Evolutionary conservation across 2,329 filamentous ascomycete species (phyloP).

Genomic region (Aaosphaeria arxii): DNA sequence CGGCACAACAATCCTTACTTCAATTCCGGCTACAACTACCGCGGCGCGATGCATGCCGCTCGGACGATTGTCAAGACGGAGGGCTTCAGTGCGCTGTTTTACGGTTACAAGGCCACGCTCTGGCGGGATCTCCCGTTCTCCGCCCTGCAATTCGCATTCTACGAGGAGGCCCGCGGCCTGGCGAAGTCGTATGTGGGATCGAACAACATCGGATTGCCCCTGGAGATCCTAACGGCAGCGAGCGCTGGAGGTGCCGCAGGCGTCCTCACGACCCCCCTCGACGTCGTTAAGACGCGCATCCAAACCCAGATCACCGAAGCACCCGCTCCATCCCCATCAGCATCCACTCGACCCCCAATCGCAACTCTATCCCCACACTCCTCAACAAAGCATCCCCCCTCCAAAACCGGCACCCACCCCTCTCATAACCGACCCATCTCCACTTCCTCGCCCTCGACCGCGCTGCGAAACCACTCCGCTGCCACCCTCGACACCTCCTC

Average conservation of each 20-base stretch:
- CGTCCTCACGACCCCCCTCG: conserved; percentile 89
- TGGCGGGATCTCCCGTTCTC: conserved; percentile 95
- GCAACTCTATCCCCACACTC: conserved; percentile 11
- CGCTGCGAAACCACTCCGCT: conserved; percentile 74
- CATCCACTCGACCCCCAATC: conserved; percentile 12
- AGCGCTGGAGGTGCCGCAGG: conserved; percentile 89
- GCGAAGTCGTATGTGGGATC: conserved; percentile 76
- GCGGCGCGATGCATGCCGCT: conserved; percentile 76
- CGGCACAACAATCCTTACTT: conserved; percentile 95
- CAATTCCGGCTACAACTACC: conserved; percentile 93
- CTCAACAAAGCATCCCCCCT: conserved; percentile 26
- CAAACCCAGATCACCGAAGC: conserved; percentile 79
- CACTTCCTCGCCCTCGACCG: conserved; percentile 83
- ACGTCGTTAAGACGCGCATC: conserved; percentile 94
- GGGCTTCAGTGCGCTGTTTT: conserved; percentile 81
- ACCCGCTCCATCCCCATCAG: conserved; percentile 3
- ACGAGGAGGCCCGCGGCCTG: conserved; percentile 86
- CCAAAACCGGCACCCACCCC: conserved; percentile 20
- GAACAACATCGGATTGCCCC: conserved; percentile 76
- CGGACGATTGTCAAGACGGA: conserved; percentile 81
- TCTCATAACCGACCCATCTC: conserved; percentile 68
- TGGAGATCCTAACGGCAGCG: conserved; percentile 87
- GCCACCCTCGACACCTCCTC: conserved; percentile 85
- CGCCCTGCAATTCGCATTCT: conserved; percentile 95
- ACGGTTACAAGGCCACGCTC: conserved; percentile 95